Conservation (phyloP, 2,329 filamentous ascomycete genomes). For the Acrocalymma vagum region DNA sequence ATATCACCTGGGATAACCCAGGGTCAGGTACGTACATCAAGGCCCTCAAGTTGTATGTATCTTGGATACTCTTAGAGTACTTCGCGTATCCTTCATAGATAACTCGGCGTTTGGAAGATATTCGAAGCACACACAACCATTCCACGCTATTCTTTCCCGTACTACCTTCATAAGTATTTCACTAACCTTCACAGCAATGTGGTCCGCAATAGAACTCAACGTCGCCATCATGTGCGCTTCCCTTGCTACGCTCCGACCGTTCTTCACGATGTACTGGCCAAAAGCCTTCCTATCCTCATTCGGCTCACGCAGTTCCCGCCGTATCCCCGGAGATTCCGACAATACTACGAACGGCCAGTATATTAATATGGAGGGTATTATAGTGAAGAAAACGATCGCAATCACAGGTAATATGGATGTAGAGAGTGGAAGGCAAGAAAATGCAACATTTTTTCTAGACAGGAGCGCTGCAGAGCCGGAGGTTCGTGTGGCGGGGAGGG, state of each 20-base stretch:
- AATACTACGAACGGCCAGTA: not conserved
- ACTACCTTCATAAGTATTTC: too few species aligned
- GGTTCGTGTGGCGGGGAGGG: too few species aligned
- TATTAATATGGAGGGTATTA: constrained; percentile 4
- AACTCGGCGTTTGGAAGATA: too few species aligned
- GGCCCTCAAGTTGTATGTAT: too few species aligned
- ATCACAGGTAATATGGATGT: not conserved
- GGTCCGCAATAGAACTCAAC: constrained; percentile 28
- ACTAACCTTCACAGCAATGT: constrained; percentile 19
- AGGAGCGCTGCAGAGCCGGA: too few species aligned
- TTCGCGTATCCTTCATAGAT: too few species aligned
- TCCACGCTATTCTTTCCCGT: too few species aligned
- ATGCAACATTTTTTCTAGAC: too few species aligned
- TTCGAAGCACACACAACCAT: too few species aligned
- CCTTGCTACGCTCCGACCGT: constrained; percentile 24
- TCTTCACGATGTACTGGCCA: constrained; percentile 18
- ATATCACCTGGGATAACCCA: constrained; percentile 30
- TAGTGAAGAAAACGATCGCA: constrained; percentile 3
- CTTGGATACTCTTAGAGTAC: too few species aligned
- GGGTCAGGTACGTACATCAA: too few species aligned
- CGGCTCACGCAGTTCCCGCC: not conserved
- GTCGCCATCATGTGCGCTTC: constrained; percentile 29
- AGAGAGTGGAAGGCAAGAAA: not conserved
- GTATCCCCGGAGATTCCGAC: not conserved
- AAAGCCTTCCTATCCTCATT: constrained; percentile 8